phyloP scores from a whole-genome alignment of 2,329 filamentous ascomycete species.

The Aureobasidium sp. region DNA sequence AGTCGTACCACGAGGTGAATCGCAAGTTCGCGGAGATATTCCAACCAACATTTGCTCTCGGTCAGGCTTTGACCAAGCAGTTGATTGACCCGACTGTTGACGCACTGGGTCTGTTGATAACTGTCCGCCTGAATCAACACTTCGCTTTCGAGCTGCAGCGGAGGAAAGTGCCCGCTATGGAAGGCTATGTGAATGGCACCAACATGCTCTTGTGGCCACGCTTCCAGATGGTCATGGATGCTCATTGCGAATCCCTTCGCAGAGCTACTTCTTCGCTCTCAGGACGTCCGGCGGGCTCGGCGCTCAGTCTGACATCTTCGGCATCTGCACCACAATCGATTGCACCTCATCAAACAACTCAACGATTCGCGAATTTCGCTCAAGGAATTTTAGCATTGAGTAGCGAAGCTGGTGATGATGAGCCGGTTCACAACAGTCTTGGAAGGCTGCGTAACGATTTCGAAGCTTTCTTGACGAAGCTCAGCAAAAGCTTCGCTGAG shows the following conservation, averaged over 20 bases:
- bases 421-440: slow-evolving; percentile 78
- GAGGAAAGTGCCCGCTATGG: slow-evolving; percentile 78
- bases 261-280: slow-evolving; percentile 42
- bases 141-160: slow-evolving; percentile 90
- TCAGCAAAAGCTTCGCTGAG: slow-evolving; percentile 68
- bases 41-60: slow-evolving; percentile 78
- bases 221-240: slow-evolving; percentile 87
- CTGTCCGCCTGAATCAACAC: slow-evolving; percentile 86
- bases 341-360: slow-evolving; percentile 84
- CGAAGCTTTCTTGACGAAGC: slow-evolving; percentile 69
- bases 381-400: slow-evolving; percentile 77
- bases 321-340: slow-evolving; percentile 57
- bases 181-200: slow-evolving; percentile 87
- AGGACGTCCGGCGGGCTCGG: slow-evolving; percentile 41
- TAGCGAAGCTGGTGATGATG: slow-evolving; percentile 86
- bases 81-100: slow-evolving; percentile 72
- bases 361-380: slow-evolving; percentile 88
- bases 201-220: slow-evolving; percentile 96
- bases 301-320: slow-evolving; percentile 46
- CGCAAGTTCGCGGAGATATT: slow-evolving; percentile 83
- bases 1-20: slow-evolving; percentile 67
- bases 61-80: slow-evolving; percentile 64
- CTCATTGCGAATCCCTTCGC: slow-evolving; percentile 80
- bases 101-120: slow-evolving; percentile 78
- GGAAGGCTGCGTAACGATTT: slow-evolving; percentile 69